Evolutionary conservation across 805 yeast genomes (phyloP).

Genomic region (Lipomyces sp.): DNA sequence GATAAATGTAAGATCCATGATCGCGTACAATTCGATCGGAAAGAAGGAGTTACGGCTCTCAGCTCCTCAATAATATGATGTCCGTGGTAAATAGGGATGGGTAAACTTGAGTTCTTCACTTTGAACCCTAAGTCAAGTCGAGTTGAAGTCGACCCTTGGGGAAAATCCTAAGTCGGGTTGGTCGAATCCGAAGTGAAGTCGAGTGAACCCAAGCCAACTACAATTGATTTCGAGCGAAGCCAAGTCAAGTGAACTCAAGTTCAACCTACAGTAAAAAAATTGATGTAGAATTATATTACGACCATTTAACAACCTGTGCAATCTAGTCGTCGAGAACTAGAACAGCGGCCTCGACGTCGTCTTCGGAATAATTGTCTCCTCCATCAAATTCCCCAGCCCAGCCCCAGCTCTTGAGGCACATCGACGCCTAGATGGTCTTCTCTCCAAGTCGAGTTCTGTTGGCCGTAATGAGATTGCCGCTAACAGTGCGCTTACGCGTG

Average conservation of each 20-base stretch:
- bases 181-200: not conserved
- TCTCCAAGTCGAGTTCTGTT: constrained; percentile 5
- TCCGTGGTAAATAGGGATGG: too few relatives aligned
- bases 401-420: constrained; percentile 7
- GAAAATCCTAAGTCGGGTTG: too few relatives aligned
- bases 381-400: not conserved
- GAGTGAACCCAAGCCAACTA: not conserved
- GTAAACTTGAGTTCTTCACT: too few relatives aligned
- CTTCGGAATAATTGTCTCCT: not conserved
- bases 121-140: too few relatives aligned
- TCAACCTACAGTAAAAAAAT: too few relatives aligned
- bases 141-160: too few relatives aligned
- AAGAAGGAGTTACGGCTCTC: not conserved
- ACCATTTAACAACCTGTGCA: not conserved
- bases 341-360: constrained; percentile 3
- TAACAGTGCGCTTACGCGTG: too few relatives aligned
- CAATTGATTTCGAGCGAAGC: too few relatives aligned
- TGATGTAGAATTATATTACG: too few relatives aligned
- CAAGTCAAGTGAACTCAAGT: too few relatives aligned
- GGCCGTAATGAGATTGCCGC: constrained; percentile 5
- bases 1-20: constrained; percentile 6
- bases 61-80: not conserved
- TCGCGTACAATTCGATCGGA: not conserved
- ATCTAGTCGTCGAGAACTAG: constrained; percentile 3
- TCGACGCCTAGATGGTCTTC: constrained; percentile 5